Evolutionary conservation across 805 yeast species (phyloP), one percentile per base, ranked within the genome.

Genomic region (Lipomyces kockii): DNA sequence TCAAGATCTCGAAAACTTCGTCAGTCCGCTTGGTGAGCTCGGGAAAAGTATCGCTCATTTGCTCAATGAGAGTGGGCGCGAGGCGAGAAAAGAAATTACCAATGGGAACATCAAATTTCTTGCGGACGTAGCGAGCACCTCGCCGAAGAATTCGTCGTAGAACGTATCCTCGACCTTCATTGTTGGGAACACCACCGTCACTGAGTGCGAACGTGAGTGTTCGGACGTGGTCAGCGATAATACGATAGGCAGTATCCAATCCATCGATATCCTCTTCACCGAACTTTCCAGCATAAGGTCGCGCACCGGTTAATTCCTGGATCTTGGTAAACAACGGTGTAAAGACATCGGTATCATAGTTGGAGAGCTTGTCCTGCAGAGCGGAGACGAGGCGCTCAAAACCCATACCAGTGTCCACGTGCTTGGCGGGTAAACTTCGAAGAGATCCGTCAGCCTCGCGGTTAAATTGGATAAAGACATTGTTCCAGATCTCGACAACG

Each of bases 161-260:
- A 56, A 95, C 99, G 77, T 95, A 95, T 75, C 99, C 99, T 82
- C 99, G 89, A 75, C 99, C 99, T 78, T 95, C 99, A 77, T 93
- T 95, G 82, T 95, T 95, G 77, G 99, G 99, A 66, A 95, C 98
- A 77, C 99, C 99, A 76, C 99, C 99, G 79, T 95, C 99, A 52
- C 97, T 91, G 68, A 95, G 84, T 60, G 99, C 98, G 80, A 95
- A 91, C 2, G 97, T 91, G 78, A 95, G 85, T 32, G 99, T 95
- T 81, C 99, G 89, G 49, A 95, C 98, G 78, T 95, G 99, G 81
- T 95, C 99, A 64, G 99, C 99, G 74, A 95, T 86, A 56, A 95
- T 98, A 80, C 99, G 87, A 83, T 95, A 95, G 63, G 99, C 98
- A 56, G 98, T 95, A 78, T 95, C 99, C 72, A 95, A 86, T 78